Conservation (phyloP, 2,329 filamentous ascomycete species). For the Fusarium sp. region DNA sequence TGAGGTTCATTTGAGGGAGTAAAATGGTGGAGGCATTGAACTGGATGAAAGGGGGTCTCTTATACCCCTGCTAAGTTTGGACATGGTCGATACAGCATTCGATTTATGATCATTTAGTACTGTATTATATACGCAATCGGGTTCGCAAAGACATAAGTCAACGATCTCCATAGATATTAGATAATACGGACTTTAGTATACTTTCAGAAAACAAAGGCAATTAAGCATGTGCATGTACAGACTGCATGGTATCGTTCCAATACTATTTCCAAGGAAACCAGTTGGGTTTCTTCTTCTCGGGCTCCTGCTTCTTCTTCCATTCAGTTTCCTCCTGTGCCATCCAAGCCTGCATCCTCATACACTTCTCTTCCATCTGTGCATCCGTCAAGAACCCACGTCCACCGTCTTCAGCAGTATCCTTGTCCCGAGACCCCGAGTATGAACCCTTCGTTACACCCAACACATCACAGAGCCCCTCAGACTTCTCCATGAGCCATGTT, state of each 20-base stretch:
- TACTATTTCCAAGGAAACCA: slow-evolving; percentile 37
- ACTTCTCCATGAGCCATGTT: slow-evolving; percentile 56
- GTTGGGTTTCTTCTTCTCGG: slow-evolving; percentile 32
- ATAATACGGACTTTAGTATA: no score
- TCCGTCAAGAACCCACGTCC: slow-evolving; percentile 51
- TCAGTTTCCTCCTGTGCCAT: slow-evolving; percentile 44
- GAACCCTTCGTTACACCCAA: slow-evolving; percentile 49
- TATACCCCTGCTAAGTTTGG: not conserved
- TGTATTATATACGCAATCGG: not conserved
- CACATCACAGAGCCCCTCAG: slow-evolving; percentile 51
- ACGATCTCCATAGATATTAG: not conserved
- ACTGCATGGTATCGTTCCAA: not conserved
- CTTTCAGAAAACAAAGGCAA: not conserved
- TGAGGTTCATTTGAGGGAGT: slow-evolving; percentile 16
- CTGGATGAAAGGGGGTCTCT: not conserved
- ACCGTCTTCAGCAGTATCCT: slow-evolving; percentile 54
- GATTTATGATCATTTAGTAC: not conserved
- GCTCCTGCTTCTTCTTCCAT: slow-evolving; percentile 39
- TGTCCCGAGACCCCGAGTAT: slow-evolving; percentile 49
- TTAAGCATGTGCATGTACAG: not conserved
- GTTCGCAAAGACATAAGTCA: not conserved
- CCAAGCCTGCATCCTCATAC: slow-evolving; percentile 46
- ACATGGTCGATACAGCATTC: not conserved
- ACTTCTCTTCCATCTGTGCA: slow-evolving; percentile 49
- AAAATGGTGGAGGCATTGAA: not conserved